phyloP scores from a whole-genome alignment of 179 eudicot genomes.

The Corrigiola litoralis region DNA sequence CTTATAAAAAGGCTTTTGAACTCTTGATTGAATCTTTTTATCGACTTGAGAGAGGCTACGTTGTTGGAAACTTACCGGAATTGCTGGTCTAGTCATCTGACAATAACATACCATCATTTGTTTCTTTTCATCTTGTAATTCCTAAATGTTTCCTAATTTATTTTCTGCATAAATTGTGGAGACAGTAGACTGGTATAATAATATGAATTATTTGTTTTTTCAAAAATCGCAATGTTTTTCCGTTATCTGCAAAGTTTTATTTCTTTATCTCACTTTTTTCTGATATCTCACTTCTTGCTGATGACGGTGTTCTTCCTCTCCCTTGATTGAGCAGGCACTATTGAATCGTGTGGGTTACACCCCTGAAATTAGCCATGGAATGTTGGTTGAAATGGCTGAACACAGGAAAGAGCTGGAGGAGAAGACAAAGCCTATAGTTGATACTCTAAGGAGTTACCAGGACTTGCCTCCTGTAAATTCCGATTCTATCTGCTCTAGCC shows the following conservation, averaged over 20 bases:
- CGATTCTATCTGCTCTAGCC: neutral
- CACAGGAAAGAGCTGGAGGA: constrained; percentile 87
- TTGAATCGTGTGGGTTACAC: constrained; percentile 85
- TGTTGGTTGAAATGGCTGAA: constrained; percentile 88
- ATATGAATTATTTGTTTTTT: no score
- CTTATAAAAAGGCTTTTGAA: neutral
- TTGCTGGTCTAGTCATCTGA: no score
- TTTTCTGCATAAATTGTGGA: no score
- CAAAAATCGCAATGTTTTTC: no score
- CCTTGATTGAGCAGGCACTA: constrained; percentile 48
- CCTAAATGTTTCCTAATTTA: no score
- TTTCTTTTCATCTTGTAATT: no score
- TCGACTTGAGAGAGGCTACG: neutral
- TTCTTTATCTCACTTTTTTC: neutral
- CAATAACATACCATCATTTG: no score
- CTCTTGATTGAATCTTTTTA: neutral
- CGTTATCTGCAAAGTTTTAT: no score
- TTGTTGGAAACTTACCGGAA: no score
- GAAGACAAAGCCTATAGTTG: constrained; percentile 90
- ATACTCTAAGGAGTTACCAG: constrained; percentile 92
- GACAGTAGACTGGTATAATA: no score
- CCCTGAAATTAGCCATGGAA: constrained; percentile 91
- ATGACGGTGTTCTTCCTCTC: neutral
- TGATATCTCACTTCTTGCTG: neutral
- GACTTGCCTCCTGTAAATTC: constrained; percentile 88